Percentiles rank a stretch among this genome's conserved stretches.
Evolutionary conservation across 1,284 basidiomycete genomes (phyloP).

Genomic region (Apiotrichum sp.): DNA sequence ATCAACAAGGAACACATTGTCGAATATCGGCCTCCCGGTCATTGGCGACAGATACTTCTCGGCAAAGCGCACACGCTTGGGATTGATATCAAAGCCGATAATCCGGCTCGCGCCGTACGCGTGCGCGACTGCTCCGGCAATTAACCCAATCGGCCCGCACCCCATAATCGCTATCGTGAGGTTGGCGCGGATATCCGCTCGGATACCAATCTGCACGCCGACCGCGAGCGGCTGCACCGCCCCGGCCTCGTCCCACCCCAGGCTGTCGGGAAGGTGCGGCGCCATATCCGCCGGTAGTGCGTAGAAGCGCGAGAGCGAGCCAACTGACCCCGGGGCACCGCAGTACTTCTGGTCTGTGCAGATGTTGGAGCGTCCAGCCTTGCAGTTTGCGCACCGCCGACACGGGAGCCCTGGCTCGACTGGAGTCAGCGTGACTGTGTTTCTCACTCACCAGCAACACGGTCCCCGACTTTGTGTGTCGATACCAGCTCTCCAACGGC

Average conservation of each 20-base stretch:
- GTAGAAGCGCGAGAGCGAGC: conserved; percentile 36
- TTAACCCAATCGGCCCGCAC: conserved; percentile 49
- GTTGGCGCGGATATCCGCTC: conserved; percentile 37
- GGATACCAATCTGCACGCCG: conserved; percentile 40
- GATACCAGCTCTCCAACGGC: conserved; percentile 43
- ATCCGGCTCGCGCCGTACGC: conserved; percentile 48
- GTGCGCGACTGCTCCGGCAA: conserved; percentile 49
- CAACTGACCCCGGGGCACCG: conserved; percentile 39
- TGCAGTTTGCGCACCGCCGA: conserved; percentile 45
- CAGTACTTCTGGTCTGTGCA: conserved; percentile 39
- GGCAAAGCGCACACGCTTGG: conserved; percentile 77
- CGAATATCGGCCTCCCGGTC: conserved; percentile 36
- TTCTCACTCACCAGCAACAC: conserved; percentile 44
- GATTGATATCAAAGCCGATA: conserved; percentile 60
- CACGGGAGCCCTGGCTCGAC: conserved; percentile 58
- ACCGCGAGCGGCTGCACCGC: conserved; percentile 81
- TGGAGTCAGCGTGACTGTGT: conserved; percentile 1
- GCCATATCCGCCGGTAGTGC: conserved; percentile 45
- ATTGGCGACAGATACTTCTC: conserved; percentile 55
- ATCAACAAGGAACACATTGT: conserved; percentile 36
- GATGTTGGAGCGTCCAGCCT: conserved; percentile 68
- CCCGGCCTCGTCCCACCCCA: conserved; percentile 49
- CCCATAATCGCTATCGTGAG: conserved; percentile 42
- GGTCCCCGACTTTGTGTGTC: conserved; percentile 48
- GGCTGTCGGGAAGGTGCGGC: conserved; percentile 43